Percentiles rank a stretch among this genome's conserved stretches.
Conservation (phyloP, 495 filamentous ascomycete species). For the Penicillium chermesinum region DNA sequence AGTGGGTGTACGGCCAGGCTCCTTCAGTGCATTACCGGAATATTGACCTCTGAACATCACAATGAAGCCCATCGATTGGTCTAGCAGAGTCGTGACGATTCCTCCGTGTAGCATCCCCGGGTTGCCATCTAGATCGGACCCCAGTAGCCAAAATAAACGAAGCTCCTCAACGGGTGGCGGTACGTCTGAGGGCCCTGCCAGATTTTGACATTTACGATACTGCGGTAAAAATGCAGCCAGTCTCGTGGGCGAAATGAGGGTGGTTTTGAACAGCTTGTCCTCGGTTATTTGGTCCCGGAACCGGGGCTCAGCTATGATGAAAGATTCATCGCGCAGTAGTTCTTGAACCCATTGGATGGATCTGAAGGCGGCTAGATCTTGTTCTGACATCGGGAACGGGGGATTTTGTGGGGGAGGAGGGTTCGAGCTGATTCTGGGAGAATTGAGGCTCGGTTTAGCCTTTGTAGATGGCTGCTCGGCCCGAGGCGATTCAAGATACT, state of each 20-base stretch:
- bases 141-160: not conserved
- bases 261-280: not conserved
- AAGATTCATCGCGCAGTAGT: not conserved
- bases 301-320: not conserved
- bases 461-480: no score
- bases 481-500: no score
- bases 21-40: not conserved
- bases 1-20: conserved; percentile 4
- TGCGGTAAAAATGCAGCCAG: not conserved
- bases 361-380: not conserved
- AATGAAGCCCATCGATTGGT: conserved; percentile 51
- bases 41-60: conserved; percentile 11
- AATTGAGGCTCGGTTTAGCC: no score
- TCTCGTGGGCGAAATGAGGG: not conserved
- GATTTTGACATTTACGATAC: no score
- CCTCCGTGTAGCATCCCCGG: conserved; percentile 44
- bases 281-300: not conserved
- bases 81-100: conserved; percentile 54
- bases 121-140: conserved; percentile 50
- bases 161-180: not conserved
- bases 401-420: no score
- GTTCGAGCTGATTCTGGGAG: no score
- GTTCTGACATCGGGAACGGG: not conserved
- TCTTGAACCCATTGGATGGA: not conserved
- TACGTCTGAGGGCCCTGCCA: not conserved